A percentile compares a stretch with the other conserved stretches of the same genome.
These are phyloP conservation scores for Penicillium bovifimosum DNA, from an alignment of 495 filamentous ascomycete species.

Conservation along the genomic window DNA sequence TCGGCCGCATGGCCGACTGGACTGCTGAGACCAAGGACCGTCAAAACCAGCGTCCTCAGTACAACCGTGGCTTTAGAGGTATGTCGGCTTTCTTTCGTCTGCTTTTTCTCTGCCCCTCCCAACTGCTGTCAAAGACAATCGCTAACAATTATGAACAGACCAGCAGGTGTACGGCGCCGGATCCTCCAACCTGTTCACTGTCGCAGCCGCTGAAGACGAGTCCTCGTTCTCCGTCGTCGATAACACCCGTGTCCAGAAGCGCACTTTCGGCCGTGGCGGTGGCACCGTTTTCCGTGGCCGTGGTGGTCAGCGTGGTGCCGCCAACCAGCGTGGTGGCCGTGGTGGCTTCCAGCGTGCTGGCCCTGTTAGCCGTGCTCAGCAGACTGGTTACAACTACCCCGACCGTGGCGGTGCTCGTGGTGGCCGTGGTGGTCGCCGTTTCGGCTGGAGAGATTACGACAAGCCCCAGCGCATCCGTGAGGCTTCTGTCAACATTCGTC, in stretches of 20 bases:
- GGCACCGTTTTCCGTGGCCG: constrained; percentile 84
- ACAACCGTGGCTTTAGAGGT: constrained; percentile 92
- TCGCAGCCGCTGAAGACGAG: constrained; percentile 90
- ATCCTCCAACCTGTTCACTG: constrained; percentile 76
- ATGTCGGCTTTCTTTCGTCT: constrained; percentile 13
- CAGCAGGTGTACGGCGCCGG: constrained; percentile 96
- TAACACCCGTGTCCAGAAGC: constrained; percentile 81
- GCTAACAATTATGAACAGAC: constrained; percentile 47
- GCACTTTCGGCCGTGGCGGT: constrained; percentile 82
- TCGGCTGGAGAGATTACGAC: constrained; percentile 98
- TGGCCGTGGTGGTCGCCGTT: constrained; percentile 65
- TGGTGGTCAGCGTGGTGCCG: constrained; percentile 55
- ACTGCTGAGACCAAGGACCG: constrained; percentile 87
- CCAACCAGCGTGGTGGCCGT: constrained; percentile 44
- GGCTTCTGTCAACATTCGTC: constrained; percentile 86
- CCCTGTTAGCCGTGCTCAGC: constrained; percentile 56
- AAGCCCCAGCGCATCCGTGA: constrained; percentile 96
- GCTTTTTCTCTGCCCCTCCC: constrained; percentile 10
- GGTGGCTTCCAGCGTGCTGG: constrained; percentile 63
- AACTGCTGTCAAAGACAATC: neutral
- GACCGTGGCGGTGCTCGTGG: constrained; percentile 44
- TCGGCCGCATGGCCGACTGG: constrained; percentile 99
- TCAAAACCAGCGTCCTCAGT: constrained; percentile 74
- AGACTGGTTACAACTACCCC: constrained; percentile 57
- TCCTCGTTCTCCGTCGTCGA: constrained; percentile 97